Conservation (phyloP, 1,139 yeast genomes). For the Saccharomyces hybrid region DNA sequence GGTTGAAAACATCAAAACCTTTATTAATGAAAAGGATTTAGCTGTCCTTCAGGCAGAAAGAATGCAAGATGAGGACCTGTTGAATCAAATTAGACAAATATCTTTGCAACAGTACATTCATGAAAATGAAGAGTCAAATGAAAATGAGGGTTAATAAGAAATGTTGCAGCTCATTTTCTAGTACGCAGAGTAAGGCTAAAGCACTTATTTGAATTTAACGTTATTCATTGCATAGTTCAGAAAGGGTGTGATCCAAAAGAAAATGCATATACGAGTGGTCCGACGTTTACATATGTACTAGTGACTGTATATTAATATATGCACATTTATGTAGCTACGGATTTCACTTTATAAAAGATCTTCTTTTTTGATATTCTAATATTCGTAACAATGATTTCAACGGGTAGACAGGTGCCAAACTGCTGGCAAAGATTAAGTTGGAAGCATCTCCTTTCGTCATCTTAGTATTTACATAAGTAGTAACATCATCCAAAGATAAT, state of each 20-base stretch:
- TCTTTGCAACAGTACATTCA: conserved; percentile 29
- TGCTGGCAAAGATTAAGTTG: conserved; percentile 40
- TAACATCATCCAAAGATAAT: not conserved
- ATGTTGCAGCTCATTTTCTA: not conserved
- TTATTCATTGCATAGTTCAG: not conserved
- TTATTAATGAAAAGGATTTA: conserved; percentile 34
- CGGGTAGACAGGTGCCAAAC: conserved; percentile 28
- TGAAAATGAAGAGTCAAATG: conserved; percentile 11
- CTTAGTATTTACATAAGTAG: not conserved
- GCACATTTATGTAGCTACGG: not conserved
- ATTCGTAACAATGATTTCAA: conserved; percentile 18
- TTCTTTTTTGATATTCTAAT: conserved; percentile 9
- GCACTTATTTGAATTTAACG: not conserved
- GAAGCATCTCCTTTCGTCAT: conserved; percentile 38
- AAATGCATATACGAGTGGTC: not conserved
- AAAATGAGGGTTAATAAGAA: not conserved
- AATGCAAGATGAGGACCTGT: conserved; percentile 27
- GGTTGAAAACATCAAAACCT: conserved; percentile 35
- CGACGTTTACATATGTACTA: not conserved
- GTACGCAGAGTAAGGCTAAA: not conserved
- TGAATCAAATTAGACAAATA: conserved; percentile 29
- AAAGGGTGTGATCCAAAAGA: too few relatives aligned
- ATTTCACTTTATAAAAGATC: not conserved
- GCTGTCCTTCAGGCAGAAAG: conserved; percentile 16
- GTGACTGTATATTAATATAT: not conserved